Conservation (phyloP, 306 rosid genomes). For the Casuarina cunninghamiana region DNA sequence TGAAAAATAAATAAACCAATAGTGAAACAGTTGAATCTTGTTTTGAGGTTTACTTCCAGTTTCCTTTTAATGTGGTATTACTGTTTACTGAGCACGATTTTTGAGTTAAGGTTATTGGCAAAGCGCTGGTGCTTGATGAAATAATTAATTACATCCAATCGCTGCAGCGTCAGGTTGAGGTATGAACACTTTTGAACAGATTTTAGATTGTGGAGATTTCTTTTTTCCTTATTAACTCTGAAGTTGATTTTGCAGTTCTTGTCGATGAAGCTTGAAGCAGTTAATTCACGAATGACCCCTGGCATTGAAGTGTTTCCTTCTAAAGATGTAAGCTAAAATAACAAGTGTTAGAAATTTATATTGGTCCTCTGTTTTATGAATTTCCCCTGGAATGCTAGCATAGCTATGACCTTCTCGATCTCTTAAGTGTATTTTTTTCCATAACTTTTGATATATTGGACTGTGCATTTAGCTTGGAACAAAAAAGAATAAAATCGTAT, state of each 20-base stretch:
- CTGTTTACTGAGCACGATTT: not conserved
- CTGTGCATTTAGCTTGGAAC: not conserved
- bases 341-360: not conserved
- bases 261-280: slow-evolving; percentile 95
- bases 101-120: slow-evolving; percentile 80
- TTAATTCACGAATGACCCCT: slow-evolving; percentile 68
- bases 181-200: slow-evolving; percentile 20
- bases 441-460: not conserved
- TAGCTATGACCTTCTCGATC: not conserved
- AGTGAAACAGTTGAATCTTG: slow-evolving; percentile 3
- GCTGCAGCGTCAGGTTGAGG: slow-evolving; percentile 92
- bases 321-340: slow-evolving; percentile 61
- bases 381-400: slow-evolving; percentile 1
- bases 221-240: not conserved
- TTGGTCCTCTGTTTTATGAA: slow-evolving; percentile 3
- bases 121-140: slow-evolving; percentile 92
- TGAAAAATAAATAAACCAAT: not conserved
- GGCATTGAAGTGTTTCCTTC: slow-evolving; percentile 72
- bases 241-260: slow-evolving; percentile 59
- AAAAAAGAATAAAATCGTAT: not conserved
- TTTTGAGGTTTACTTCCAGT: slow-evolving; percentile 1
- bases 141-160: slow-evolving; percentile 94
- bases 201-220: slow-evolving; percentile 12
- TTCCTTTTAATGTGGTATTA: slow-evolving; percentile 1
- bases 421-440: not conserved